Base-by-base conservation (phyloP, 495 filamentous ascomycete genomes). In the Mycothermus thermophilus region DNA sequence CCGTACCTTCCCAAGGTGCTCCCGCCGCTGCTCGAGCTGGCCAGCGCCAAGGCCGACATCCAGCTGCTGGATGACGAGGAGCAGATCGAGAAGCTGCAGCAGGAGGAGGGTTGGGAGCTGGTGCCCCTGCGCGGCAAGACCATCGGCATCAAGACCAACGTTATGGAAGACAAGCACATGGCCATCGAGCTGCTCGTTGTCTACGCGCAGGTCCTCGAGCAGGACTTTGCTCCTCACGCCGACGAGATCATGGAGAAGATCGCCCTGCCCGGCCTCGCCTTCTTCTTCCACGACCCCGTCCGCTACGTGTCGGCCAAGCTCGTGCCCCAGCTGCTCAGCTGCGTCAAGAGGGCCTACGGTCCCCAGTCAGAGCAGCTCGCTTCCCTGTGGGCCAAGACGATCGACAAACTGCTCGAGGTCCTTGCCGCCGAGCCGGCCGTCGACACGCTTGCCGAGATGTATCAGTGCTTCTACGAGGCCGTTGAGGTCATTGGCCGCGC, bases 211-310 rank as follows among this genome's bases (percentile, higher is more conserved):
- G 83, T 90, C 14, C 69, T 99, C 20, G 82, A 95, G 55, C 82
- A 70, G 3, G 77, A 81, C 19, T 96, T 99, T 51, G 86, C 90
- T 41, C 82, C 81, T 2, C 95, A 93, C 42, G 92, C 93, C 20
- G 58, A 78, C 16, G 77, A 93, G 27, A 93, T 93, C 40, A 90
- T 95, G 82, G 85, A 90, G 57, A 90, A 92, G 57, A 90, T 96
- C 48, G 85, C 87, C 4, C 62, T 99, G 21, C 88, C 92, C 15
- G 85, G 92, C 1, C 71, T 99, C 14, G 80, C 83, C 4, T 99
- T 96, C 71, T 96, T 99, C 68, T 99, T 99, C 73, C 93, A 96
- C 55, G 92, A 99, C 57, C 86, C 90, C 1, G 92, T 96, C 27
- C 81, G 92, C 12, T 87, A 92, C 22, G 83, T 92, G 14, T 90